Base-by-base conservation (phyloP, 768 basidiomycete species). In the Lepiota brunneoincarnata region DNA sequence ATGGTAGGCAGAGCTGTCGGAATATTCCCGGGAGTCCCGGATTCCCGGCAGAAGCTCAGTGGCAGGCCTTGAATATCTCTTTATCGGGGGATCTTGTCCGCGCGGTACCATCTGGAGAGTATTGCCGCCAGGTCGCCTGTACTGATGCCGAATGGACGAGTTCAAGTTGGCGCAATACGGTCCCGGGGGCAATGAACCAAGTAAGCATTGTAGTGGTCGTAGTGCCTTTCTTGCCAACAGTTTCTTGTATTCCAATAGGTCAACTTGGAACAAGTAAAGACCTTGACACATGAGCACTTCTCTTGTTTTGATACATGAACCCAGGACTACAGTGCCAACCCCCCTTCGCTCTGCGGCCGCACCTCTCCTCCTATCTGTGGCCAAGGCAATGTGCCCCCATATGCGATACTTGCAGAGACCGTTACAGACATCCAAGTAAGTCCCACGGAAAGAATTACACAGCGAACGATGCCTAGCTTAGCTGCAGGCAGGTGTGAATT, bases 351-450 rank as follows among this genome's bases (percentile, higher is more conserved):
- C 17, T 70, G 67, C 46, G 39, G 63, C 37, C 58, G 58, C 0
- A 57, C 64, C 26, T 45, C 50, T 15, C 59, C 61, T 15, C 59
- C 57, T n/a, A 53, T 42, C 10, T 70, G 69, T 38, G 65, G 59
- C 3, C 69, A 71, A 56, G 70, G 69, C 6, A 56, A 67, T 26
- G 68, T 71, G 5, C 68, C 71, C 0, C 28, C 68, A 1, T 67
- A 60, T 48, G 65, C 62, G 7, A 62, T 72, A 1, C 56, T 66
- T 21, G 70, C 68, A 15, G 62, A 69, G 18, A 62, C 60, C 4
- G 67, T 52, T 2, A 49, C 23, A n/a, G 69, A 72, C 51, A 62
- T 72, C 10, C 69, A 70, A 57, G 68, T 64, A 21, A 17, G 49
- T 20, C 5, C 12, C 37, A 5, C 7, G 17, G 14, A 40, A 4